A percentile compares a stretch with the other conserved stretches of the same genome.
phyloP scores from a whole-genome alignment of 2,329 filamentous ascomycete species.

The Epicoccum nigrum region DNA sequence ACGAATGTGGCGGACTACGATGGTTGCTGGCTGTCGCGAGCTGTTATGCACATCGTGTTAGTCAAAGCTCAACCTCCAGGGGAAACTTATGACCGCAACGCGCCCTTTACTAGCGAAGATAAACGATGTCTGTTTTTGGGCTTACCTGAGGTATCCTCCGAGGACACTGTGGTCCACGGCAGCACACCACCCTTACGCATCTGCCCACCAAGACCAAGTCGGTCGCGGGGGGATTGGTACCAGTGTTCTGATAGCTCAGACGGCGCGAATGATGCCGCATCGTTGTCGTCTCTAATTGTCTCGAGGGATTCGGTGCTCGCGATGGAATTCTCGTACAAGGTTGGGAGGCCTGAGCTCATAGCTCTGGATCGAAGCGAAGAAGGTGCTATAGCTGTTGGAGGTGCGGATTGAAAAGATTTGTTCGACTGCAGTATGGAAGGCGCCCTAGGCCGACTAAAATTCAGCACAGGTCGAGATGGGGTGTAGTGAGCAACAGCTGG shows the following conservation, averaged over 20 bases:
- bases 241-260: constrained; percentile 46
- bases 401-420: constrained; percentile 14
- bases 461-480: constrained; percentile 26
- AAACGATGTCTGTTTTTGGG: constrained; percentile 36
- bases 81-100: constrained; percentile 19
- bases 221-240: constrained; percentile 44
- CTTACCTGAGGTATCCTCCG: constrained; percentile 16
- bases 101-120: constrained; percentile 29
- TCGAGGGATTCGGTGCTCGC: constrained; percentile 31
- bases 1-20: constrained; percentile 12
- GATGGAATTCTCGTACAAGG: constrained; percentile 41
- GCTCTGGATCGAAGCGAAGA: constrained; percentile 22
- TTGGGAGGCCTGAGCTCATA: constrained; percentile 34
- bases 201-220: constrained; percentile 45
- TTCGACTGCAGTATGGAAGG: constrained; percentile 3
- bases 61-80: constrained; percentile 14
- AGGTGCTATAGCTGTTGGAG: constrained; percentile 14
- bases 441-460: constrained; percentile 33
- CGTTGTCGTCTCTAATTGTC: constrained; percentile 20
- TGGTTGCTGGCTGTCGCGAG: constrained; percentile 12
- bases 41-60: constrained; percentile 10
- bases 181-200: constrained; percentile 40
- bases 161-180: constrained; percentile 43
- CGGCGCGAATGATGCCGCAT: constrained; percentile 37
- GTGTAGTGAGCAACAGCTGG: constrained; percentile 22